Evolutionary conservation across 495 filamentous ascomycete genomes (phyloP).

Genomic region (Haplographium delicatum): DNA sequence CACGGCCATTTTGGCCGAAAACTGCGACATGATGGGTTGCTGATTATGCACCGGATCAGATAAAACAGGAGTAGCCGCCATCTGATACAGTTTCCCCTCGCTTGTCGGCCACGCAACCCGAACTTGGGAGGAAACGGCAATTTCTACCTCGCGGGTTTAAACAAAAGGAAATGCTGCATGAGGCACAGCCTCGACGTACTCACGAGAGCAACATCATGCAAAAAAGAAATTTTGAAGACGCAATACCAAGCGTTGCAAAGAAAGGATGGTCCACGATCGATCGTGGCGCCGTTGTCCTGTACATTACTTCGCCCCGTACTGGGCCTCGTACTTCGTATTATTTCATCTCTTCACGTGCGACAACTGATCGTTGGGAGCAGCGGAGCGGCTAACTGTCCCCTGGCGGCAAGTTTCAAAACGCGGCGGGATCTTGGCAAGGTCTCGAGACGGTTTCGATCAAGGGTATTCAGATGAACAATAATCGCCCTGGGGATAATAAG

Average conservation of each 20-base stretch:
- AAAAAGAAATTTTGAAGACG: too few relatives aligned
- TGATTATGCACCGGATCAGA: slow-evolving; percentile 17
- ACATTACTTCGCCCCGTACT: too few relatives aligned
- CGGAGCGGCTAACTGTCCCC: slow-evolving; percentile 15
- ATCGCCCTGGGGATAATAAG: neutral
- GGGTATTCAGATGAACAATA: slow-evolving; percentile 7
- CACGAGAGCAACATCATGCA: neutral
- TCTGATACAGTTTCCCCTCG: slow-evolving; percentile 18
- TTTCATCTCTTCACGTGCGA: neutral
- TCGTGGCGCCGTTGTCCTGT: too few relatives aligned
- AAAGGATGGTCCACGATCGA: too few relatives aligned
- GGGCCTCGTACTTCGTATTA: too few relatives aligned
- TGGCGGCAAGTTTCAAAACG: neutral
- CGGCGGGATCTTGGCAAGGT: neutral
- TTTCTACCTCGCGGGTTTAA: neutral
- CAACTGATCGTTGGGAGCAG: neutral
- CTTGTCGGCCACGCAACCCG: slow-evolving; percentile 12
- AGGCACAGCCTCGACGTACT: neutral
- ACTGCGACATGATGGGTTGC: slow-evolving; percentile 18
- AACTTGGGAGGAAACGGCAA: slow-evolving; percentile 3
- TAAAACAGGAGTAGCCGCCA: slow-evolving; percentile 20
- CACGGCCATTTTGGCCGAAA: slow-evolving; percentile 5
- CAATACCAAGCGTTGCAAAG: too few relatives aligned
- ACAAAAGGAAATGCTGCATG: slow-evolving; percentile 1
- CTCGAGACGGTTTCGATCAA: neutral